These are phyloP conservation scores for Geotrichum ghanense DNA, from an alignment of 805 yeast species.

Conservation along the genomic window DNA sequence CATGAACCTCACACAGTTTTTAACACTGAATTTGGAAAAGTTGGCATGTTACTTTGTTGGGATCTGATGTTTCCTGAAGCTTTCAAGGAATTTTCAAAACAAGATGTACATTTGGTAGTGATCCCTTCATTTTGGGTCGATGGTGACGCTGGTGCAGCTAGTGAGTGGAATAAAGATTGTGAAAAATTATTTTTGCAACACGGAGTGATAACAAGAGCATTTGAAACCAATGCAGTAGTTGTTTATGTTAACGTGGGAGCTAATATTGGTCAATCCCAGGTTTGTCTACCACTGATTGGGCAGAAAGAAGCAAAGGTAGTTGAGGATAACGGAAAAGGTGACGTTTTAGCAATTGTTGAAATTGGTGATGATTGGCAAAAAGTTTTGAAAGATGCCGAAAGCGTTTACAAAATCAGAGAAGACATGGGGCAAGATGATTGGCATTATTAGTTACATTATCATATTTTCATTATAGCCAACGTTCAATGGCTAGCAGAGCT, in stretches of 20 bases:
- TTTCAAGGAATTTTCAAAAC: slow-evolving; percentile 3
- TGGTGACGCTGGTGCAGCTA: slow-evolving; percentile 3
- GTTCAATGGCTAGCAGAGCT: too few species aligned
- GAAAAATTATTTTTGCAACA: neutral
- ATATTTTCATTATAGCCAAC: too few species aligned
- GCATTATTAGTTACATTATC: slow-evolving; percentile 6
- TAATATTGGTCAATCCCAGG: slow-evolving; percentile 6
- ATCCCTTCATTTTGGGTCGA: slow-evolving; percentile 6
- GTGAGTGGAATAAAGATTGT: slow-evolving; percentile 2
- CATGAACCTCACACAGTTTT: slow-evolving; percentile 3
- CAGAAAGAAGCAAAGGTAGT: neutral
- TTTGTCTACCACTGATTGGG: slow-evolving; percentile 5
- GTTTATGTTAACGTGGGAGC: slow-evolving; percentile 7
- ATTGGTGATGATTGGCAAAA: slow-evolving; percentile 1
- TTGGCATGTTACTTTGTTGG: slow-evolving; percentile 6
- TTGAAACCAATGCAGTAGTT: slow-evolving; percentile 4
- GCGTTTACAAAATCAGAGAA: slow-evolving; percentile 2
- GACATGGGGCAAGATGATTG: slow-evolving; percentile 4
- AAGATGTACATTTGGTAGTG: slow-evolving; percentile 2
- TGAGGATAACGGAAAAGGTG: neutral
- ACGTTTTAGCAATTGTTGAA: slow-evolving; percentile 2
- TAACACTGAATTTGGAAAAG: slow-evolving; percentile 7
- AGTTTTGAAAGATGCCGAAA: slow-evolving; percentile 6
- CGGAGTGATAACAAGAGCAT: slow-evolving; percentile 4
- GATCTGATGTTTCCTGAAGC: slow-evolving; percentile 7